Conservation (phyloP, 75 land plant species). For the Chamaecyparis obtusa region DNA sequence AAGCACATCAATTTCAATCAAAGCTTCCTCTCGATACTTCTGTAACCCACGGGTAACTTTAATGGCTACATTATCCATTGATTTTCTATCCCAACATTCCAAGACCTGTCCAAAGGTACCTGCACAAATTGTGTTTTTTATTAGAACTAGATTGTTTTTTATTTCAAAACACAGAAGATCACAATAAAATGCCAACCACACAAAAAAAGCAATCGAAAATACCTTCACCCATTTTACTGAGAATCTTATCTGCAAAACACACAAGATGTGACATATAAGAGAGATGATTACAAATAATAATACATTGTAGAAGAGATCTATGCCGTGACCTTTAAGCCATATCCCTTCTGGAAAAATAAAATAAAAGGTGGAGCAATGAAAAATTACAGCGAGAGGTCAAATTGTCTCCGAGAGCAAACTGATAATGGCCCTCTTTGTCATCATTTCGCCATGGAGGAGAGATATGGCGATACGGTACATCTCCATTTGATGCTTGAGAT, state of each 20-base stretch:
- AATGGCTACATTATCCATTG: conserved; percentile 77
- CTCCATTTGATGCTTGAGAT: neutral
- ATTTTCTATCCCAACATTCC: conserved; percentile 88
- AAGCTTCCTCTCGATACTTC: conserved; percentile 84
- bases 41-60: conserved; percentile 73
- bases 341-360: neutral
- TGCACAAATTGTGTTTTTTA: conserved; percentile 18
- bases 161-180: neutral
- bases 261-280: neutral
- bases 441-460: conserved; percentile 80
- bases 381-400: conserved; percentile 76
- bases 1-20: conserved; percentile 83
- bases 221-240: conserved; percentile 7
- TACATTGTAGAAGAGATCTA: neutral
- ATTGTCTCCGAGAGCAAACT: conserved; percentile 79
- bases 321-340: neutral
- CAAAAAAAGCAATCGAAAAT: neutral
- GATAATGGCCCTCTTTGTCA: conserved; percentile 80
- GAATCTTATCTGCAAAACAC: neutral
- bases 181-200: neutral
- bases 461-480: neutral
- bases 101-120: conserved; percentile 95
- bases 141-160: neutral
- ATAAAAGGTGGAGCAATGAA: neutral
- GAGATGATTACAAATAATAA: neutral